Evolutionary conservation across 1,284 basidiomycete genomes (phyloP).

Genomic region (Ganoderma sinense): DNA sequence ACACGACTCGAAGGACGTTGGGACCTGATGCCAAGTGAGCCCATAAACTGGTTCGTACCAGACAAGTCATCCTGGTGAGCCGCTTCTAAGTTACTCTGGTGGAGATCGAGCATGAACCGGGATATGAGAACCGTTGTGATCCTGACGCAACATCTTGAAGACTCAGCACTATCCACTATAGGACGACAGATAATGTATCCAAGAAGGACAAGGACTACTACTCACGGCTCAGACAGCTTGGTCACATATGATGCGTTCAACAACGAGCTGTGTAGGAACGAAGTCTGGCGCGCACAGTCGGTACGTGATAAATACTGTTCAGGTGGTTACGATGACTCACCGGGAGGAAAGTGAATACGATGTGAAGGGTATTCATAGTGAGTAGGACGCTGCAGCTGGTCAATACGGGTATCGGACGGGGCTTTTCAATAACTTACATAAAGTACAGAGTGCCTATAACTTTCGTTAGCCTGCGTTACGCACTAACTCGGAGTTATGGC

Average conservation of each 20-base stretch:
- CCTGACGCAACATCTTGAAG: neutral
- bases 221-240: conserved; percentile 1
- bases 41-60: neutral
- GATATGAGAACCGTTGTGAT: conserved; percentile 6
- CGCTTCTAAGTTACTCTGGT: neutral
- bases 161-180: neutral
- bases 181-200: neutral
- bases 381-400: neutral
- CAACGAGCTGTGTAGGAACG: neutral
- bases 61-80: neutral
- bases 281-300: neutral
- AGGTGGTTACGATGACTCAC: neutral
- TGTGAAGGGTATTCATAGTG: neutral
- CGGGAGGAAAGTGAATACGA: neutral
- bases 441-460: neutral
- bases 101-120: neutral
- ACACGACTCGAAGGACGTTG: too few species aligned
- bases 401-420: neutral
- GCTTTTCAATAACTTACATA: neutral
- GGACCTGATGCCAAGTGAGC: neutral
- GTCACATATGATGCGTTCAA: neutral
- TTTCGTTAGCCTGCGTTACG: neutral
- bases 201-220: neutral
- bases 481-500: neutral
- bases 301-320: neutral